phyloP scores from a whole-genome alignment of 2,329 filamentous ascomycete genomes.

The Cladophialophora yegresii region DNA sequence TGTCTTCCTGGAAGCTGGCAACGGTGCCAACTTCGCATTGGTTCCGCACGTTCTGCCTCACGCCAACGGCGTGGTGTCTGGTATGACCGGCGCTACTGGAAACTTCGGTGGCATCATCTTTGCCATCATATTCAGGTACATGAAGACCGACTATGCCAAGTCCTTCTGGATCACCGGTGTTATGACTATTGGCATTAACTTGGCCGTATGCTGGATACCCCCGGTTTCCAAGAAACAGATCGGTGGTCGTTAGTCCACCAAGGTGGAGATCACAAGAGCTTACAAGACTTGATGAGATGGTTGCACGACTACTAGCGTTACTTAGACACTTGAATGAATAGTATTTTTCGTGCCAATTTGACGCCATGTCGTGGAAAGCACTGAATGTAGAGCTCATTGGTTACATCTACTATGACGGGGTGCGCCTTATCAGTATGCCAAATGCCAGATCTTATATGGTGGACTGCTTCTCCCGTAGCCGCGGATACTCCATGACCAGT shows the following conservation, averaged over 20 bases:
- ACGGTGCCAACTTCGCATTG: conserved; percentile 82
- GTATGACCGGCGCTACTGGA: conserved; percentile 74
- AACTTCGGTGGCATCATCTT: conserved; percentile 86
- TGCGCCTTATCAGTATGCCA: background rate
- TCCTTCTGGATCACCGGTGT: conserved; percentile 81
- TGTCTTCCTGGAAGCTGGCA: conserved; percentile 80
- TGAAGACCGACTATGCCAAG: conserved; percentile 66
- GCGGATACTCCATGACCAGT: background rate
- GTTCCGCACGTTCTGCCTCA: conserved; percentile 83
- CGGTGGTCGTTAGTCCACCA: conserved; percentile 38
- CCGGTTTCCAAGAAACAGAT: conserved; percentile 59
- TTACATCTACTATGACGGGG: background rate
- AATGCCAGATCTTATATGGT: background rate
- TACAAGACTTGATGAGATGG: background rate
- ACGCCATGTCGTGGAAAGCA: background rate
- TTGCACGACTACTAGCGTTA: background rate
- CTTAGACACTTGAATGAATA: background rate
- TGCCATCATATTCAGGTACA: conserved; percentile 78
- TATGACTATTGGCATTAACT: conserved; percentile 69
- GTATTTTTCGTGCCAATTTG: background rate
- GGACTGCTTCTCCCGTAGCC: background rate
- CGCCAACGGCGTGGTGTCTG: conserved; percentile 78
- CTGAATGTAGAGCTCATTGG: background rate
- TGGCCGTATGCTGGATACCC: conserved; percentile 65
- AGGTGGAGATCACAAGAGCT: background rate